A percentile compares a stretch with the other conserved stretches of the same genome.
Conservation (phyloP, 2,329 filamentous ascomycete species). For the Diplodia corticola region DNA sequence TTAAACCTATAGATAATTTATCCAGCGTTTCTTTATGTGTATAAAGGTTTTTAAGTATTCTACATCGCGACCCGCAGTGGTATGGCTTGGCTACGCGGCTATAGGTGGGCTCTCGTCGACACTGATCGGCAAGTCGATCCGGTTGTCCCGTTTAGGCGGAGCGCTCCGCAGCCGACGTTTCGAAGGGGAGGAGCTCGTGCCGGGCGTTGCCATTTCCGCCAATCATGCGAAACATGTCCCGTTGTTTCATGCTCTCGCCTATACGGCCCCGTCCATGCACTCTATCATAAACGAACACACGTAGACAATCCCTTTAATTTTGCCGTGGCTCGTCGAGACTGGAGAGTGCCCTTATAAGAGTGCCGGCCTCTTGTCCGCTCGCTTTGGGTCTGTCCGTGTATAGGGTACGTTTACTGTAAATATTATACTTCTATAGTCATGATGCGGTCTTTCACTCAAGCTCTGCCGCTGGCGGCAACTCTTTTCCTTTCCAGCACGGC, state of each 20-base stretch:
- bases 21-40: too few species aligned
- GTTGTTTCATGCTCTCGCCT: constrained; percentile 7
- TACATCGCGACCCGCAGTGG: too few species aligned
- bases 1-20: too few species aligned
- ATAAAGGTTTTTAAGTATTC: too few species aligned
- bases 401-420: constrained; percentile 9
- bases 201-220: constrained; percentile 16
- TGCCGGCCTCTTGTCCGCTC: not conserved
- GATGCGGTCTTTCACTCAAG: constrained; percentile 1
- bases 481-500: constrained; percentile 2
- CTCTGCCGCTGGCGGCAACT: constrained; percentile 16
- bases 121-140: not conserved
- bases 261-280: constrained; percentile 2
- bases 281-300: constrained; percentile 14
- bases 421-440: constrained; percentile 6
- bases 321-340: not conserved
- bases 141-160: constrained; percentile 7
- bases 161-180: constrained; percentile 7
- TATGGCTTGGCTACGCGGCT: not conserved
- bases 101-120: constrained; percentile 3
- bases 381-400: not conserved
- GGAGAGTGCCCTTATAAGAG: not conserved
- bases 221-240: constrained; percentile 1
- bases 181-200: constrained; percentile 2
- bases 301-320: constrained; percentile 14